These are phyloP conservation scores for Acanthamoeba divionensis DNA, from an alignment of 208 protist genomes.

Conservation along the genomic window DNA sequence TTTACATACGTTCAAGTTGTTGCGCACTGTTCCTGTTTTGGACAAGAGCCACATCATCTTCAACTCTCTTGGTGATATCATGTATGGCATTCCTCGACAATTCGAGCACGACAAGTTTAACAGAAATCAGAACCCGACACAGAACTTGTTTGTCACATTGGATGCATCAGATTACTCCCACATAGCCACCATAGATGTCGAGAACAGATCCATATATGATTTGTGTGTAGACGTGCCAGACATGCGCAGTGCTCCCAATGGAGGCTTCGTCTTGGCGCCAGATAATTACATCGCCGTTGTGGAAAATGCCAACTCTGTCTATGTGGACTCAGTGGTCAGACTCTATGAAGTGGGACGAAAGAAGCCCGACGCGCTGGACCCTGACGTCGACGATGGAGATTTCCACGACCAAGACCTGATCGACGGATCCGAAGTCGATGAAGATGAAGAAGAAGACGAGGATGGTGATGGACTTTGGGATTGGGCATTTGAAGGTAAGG, in stretches of 20 bases:
- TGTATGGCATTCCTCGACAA: conserved; percentile 28
- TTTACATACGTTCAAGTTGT: conserved; percentile 52
- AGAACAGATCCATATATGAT: conserved; percentile 42
- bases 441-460: conserved; percentile 41
- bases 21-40: conserved; percentile 45
- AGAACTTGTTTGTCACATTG: conserved; percentile 43
- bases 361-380: conserved; percentile 38
- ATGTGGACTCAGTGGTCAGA: conserved; percentile 25
- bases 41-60: conserved; percentile 55
- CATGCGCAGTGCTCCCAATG: not conserved
- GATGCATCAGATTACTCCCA: conserved; percentile 55
- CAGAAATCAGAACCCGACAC: not conserved
- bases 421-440: conserved; percentile 1
- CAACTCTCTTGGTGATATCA: conserved; percentile 30
- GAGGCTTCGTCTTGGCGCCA: not conserved
- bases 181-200: conserved; percentile 31
- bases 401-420: conserved; percentile 40
- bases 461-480: conserved; percentile 32
- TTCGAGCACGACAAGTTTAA: not conserved
- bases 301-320: not conserved
- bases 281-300: conserved; percentile 42
- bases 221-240: not conserved
- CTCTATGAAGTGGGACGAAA: conserved; percentile 56
- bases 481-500: too few relatives aligned
- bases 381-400: conserved; percentile 10